Percentiles rank a stretch among this genome's conserved stretches.
These are phyloP conservation scores for Talaromyces sp. DNA, from an alignment of 2,329 filamentous ascomycete genomes.

Conservation along the genomic window DNA sequence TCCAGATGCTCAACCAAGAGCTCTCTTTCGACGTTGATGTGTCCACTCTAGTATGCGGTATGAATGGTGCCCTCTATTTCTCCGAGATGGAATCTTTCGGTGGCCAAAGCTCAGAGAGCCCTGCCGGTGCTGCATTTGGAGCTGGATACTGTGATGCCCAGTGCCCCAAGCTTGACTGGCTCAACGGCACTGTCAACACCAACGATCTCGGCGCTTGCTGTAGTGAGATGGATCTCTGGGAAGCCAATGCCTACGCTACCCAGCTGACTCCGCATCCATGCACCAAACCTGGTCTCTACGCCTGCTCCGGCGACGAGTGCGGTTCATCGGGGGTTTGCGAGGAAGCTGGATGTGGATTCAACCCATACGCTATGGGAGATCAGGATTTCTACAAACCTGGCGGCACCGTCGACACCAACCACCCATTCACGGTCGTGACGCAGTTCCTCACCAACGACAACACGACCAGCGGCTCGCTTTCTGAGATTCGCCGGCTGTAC, in stretches of 20 bases:
- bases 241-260: conserved; percentile 62
- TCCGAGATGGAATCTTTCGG: conserved; percentile 52
- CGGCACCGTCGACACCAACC: conserved; percentile 56
- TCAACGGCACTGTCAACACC: conserved; percentile 52
- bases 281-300: conserved; percentile 44
- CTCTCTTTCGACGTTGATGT: conserved; percentile 71
- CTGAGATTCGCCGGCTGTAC: conserved; percentile 62
- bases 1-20: conserved; percentile 63
- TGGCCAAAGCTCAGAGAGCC: conserved; percentile 47
- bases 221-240: conserved; percentile 66
- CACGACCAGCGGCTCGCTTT: conserved; percentile 50
- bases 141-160: conserved; percentile 63
- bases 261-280: conserved; percentile 65
- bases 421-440: conserved; percentile 62
- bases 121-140: conserved; percentile 56
- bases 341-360: conserved; percentile 67
- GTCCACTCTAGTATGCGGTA: conserved; percentile 62
- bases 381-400: conserved; percentile 58
- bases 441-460: conserved; percentile 56
- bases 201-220: conserved; percentile 59
- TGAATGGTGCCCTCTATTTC: conserved; percentile 69
- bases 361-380: conserved; percentile 63
- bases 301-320: conserved; percentile 50
- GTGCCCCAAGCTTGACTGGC: conserved; percentile 52
- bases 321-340: conserved; percentile 61